phyloP scores from a whole-genome alignment of 495 filamentous ascomycete species.

The Bombardia bombarda region DNA sequence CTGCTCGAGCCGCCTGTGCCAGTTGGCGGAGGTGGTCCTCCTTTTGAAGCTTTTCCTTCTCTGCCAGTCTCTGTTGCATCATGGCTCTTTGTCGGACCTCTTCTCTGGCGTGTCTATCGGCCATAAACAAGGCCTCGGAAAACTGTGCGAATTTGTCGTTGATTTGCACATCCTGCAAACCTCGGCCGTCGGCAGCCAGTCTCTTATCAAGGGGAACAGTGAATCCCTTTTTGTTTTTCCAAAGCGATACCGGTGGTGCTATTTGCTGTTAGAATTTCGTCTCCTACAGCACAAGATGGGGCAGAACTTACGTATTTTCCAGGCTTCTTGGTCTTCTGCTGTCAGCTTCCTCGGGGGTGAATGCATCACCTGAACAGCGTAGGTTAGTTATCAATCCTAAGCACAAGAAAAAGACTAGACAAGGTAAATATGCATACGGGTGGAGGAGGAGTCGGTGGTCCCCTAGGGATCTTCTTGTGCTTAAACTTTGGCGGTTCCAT shows the following conservation, averaged over 20 bases:
- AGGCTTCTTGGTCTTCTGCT: slow-evolving; percentile 93
- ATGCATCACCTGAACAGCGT: slow-evolving; percentile 64
- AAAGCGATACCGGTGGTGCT: slow-evolving; percentile 85
- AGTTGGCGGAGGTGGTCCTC: slow-evolving; percentile 87
- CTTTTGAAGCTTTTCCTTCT: slow-evolving; percentile 91
- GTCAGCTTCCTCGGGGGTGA: slow-evolving; percentile 92
- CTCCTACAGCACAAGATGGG: neutral
- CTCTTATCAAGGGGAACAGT: slow-evolving; percentile 96
- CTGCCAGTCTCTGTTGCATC: slow-evolving; percentile 95
- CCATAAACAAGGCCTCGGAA: slow-evolving; percentile 86
- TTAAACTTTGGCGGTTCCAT: slow-evolving; percentile 99
- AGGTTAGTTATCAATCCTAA: too few species aligned
- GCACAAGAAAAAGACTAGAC: too few species aligned
- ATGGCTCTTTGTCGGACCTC: slow-evolving; percentile 86
- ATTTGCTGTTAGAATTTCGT: neutral
- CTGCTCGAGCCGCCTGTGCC: slow-evolving; percentile 86
- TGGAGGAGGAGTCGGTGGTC: slow-evolving; percentile 85
- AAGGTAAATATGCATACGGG: slow-evolving; percentile 36
- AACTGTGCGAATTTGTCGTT: slow-evolving; percentile 99
- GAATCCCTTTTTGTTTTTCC: slow-evolving; percentile 99
- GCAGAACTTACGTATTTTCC: slow-evolving; percentile 57
- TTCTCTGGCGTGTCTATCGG: slow-evolving; percentile 89
- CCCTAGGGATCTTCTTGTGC: slow-evolving; percentile 94
- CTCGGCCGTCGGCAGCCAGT: slow-evolving; percentile 89
- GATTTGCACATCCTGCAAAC: slow-evolving; percentile 89